Conservation (phyloP, 2,329 filamentous ascomycete species). For the Corinectria fuckeliana region DNA sequence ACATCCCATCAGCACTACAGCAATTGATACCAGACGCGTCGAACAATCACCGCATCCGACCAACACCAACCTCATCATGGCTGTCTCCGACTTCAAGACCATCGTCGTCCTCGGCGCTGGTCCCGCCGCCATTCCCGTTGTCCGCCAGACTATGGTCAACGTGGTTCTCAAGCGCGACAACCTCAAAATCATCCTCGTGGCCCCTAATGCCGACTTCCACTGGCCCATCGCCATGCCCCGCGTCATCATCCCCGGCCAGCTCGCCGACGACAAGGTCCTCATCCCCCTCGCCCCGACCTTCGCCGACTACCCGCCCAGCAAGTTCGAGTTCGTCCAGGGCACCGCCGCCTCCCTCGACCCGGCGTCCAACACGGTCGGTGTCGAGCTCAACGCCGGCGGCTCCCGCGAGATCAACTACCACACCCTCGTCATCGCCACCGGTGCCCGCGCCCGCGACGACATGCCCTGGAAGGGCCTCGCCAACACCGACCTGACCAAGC, state of each 20-base stretch:
- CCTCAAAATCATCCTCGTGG: slow-evolving; percentile 54
- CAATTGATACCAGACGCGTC: neutral
- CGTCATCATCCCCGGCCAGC: slow-evolving; percentile 53
- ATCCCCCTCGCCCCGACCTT: slow-evolving; percentile 51
- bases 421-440: slow-evolving; percentile 62
- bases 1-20: neutral
- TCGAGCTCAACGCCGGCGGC: slow-evolving; percentile 45
- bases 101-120: slow-evolving; percentile 60
- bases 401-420: slow-evolving; percentile 55
- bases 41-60: neutral
- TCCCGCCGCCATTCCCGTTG: slow-evolving; percentile 53
- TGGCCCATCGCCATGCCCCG: slow-evolving; percentile 57
- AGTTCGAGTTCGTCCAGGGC: slow-evolving; percentile 61
- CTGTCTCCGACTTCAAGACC: slow-evolving; percentile 39
- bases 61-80: slow-evolving; percentile 21
- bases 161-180: slow-evolving; percentile 47
- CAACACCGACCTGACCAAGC: slow-evolving; percentile 51
- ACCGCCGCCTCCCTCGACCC: slow-evolving; percentile 54
- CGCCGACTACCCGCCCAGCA: slow-evolving; percentile 51
- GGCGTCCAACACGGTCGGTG: slow-evolving; percentile 48
- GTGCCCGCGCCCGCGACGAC: slow-evolving; percentile 49
- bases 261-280: slow-evolving; percentile 49
- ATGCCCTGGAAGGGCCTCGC: slow-evolving; percentile 59
- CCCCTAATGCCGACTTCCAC: slow-evolving; percentile 56
- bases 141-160: slow-evolving; percentile 58